phyloP scores from a whole-genome alignment of 1,284 basidiomycete species.

The Irpex sp. region DNA sequence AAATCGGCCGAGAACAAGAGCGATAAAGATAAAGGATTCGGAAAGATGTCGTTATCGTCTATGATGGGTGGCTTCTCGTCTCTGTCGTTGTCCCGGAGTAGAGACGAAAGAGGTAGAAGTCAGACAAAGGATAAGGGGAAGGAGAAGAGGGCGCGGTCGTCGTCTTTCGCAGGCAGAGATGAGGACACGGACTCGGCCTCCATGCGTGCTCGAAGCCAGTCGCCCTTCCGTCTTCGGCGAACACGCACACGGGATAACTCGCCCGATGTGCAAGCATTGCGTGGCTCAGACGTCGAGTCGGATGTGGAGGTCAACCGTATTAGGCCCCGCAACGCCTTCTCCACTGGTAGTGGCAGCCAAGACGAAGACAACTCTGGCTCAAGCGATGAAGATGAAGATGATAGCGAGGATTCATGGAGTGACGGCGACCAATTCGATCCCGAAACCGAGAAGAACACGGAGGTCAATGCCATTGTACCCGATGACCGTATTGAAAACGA shows the following conservation, averaged over 20 bases:
- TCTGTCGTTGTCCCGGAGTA: slow-evolving; percentile 48
- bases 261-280: slow-evolving; percentile 67
- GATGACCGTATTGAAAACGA: slow-evolving; percentile 38
- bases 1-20: slow-evolving; percentile 19
- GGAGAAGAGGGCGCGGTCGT: slow-evolving; percentile 41
- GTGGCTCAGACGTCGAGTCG: slow-evolving; percentile 59
- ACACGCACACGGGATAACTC: slow-evolving; percentile 59
- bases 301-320: slow-evolving; percentile 40
- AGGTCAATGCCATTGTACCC: slow-evolving; percentile 65
- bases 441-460: slow-evolving; percentile 68
- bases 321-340: slow-evolving; percentile 22
- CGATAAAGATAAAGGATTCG: slow-evolving; percentile 43
- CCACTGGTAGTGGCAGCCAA: slow-evolving; percentile 25
- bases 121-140: slow-evolving; percentile 28
- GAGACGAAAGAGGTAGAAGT: slow-evolving; percentile 53
- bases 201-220: slow-evolving; percentile 52
- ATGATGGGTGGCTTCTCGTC: slow-evolving; percentile 65
- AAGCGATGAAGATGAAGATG: slow-evolving; percentile 17
- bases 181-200: slow-evolving; percentile 25
- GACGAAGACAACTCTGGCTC: slow-evolving; percentile 32
- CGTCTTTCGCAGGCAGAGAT: slow-evolving; percentile 35
- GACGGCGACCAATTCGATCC: slow-evolving; percentile 69
- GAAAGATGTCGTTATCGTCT: slow-evolving; percentile 56
- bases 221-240: slow-evolving; percentile 63
- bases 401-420: slow-evolving; percentile 33